Evolutionary conservation across 192 early-diverging fungal genomes (phyloP), one percentile per base, ranked within the genome.

Genomic region (Jimgerdemannia lactiflua): DNA sequence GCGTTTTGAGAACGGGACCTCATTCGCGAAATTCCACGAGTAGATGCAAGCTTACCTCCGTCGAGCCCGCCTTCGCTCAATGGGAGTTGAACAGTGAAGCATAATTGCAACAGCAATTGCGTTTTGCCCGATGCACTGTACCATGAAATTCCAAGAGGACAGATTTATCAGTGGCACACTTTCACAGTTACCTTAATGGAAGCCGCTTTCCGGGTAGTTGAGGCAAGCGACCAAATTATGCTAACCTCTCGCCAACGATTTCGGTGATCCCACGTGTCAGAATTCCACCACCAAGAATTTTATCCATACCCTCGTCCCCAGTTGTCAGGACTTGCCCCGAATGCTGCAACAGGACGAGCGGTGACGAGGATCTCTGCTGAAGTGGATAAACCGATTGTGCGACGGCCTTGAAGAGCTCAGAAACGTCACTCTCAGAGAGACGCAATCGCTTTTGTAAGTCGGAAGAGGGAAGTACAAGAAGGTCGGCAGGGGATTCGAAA

Each of bases 71-170:
- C 92, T 6, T 79, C 41, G 2, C 79, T 67, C 39, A 65, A 67
- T 8, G 93, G 91, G 43, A 91, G 79, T 71, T 95, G 93, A 0
- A 85, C 91, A 10, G 88, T 87, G 6, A 95, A 75, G 43, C 90
- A 89, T 43, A 97, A 77, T 77, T 98, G 97, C 67, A 98, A 75
- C 39, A 91, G 92, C 6, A 98, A 76, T 73, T 95, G 94, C 0
- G 97, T 94, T 74, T 98, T 98, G 18, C 97, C 97, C 3, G 89
- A 82, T 39, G 89, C 90, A 71, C 93, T 95, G 71, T 39, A 70
- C 19, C n/a, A 8, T 6, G 10, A 49, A 41, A 63, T 8, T 3
- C 67, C 64, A 20, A 4, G 42, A 8, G 4, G 41, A 7, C 4
- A 19, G 41, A 14, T 18, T 69, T 39, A 11, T 63, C 7, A 17